A percentile compares a stretch with the other conserved stretches of the same genome.
phyloP scores from a whole-genome alignment of 1,139 yeast genomes.

The Candida smagusa region DNA sequence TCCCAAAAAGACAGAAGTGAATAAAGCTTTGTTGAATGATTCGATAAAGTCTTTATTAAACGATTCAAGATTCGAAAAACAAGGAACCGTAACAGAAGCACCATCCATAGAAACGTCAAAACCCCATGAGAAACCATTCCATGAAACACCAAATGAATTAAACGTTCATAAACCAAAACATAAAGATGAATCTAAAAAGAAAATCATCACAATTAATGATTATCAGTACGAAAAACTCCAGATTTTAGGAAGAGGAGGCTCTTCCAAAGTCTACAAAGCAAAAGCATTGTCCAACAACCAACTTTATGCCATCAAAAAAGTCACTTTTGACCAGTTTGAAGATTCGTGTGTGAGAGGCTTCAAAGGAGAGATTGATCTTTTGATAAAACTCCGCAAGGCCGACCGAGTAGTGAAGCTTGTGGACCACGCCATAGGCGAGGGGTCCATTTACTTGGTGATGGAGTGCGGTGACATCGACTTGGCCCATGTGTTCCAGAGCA shows the following conservation, averaged over 20 bases:
- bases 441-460: constrained; percentile 74
- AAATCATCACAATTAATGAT: constrained; percentile 47
- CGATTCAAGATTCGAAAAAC: no score
- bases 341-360: constrained; percentile 70
- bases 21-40: no score
- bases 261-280: constrained; percentile 88
- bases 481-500: constrained; percentile 71
- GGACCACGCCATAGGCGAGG: constrained; percentile 68
- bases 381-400: constrained; percentile 57
- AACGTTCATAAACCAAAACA: not conserved
- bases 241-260: constrained; percentile 85
- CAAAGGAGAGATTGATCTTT: constrained; percentile 83
- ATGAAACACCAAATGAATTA: not conserved
- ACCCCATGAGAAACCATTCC: not conserved
- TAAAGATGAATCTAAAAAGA: constrained; percentile 20
- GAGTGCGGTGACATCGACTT: constrained; percentile 94
- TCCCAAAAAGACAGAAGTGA: no score
- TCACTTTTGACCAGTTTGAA: constrained; percentile 77
- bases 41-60: no score
- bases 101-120: no score
- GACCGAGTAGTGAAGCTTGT: constrained; percentile 75
- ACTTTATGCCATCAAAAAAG: constrained; percentile 79
- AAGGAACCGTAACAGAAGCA: no score
- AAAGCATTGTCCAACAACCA: constrained; percentile 50
- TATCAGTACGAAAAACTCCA: constrained; percentile 72